Base-by-base conservation (phyloP, 176 grass and related monocot genomes). In the Eleusine indica region DNA sequence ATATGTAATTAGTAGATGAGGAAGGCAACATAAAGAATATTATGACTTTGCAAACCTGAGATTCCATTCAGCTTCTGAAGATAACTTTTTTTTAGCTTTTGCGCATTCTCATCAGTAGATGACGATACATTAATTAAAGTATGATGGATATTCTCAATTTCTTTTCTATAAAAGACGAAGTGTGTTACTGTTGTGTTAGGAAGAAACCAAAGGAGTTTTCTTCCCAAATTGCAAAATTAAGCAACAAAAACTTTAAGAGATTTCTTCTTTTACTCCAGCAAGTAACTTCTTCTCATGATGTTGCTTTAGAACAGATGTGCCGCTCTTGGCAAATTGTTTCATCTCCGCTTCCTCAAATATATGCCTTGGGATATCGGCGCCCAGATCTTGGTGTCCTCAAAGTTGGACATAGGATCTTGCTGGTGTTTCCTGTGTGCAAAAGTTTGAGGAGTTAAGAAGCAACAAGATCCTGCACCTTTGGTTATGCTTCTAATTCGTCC, bases 1-100 rank as follows among this genome's bases (percentile, higher is more conserved):
- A 18, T 38, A 7, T 60, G 2, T 29, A 22, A 65, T 88, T 77
- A 87, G 63, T 65, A 76, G 48, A 61, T 63, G 42, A 51, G 57
- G 67, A 74, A 80, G 40, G 53, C 2, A 48, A 2, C 0, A 52
- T 32, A 73, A 56, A 61, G 46, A 56, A 80, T 62, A 75, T 58
- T 14, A 48, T 75, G 53, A 41, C 37, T 82, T n/a, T 66, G 76
- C 65, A 78, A 64, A 98, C 96, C 96, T 98, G 93, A 84, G 91
- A 41, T 90, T 98, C 96, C 81, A 66, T 92, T 96, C 83, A 99
- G n/a, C 75, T 92, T 99, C 75, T 94, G 89, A 82, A 94, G 88
- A 90, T 98, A 95, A 71, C 89, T 90, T 71, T 91, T 89, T 71
- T 96, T 99, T 39, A 92, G 79, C 80, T 95, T 99, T 66, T 94